A percentile compares a stretch with the other conserved stretches of the same genome.
These are phyloP conservation scores for Biscogniauxia marginata DNA, from an alignment of 2,329 filamentous ascomycete genomes.

Conservation along the genomic window DNA sequence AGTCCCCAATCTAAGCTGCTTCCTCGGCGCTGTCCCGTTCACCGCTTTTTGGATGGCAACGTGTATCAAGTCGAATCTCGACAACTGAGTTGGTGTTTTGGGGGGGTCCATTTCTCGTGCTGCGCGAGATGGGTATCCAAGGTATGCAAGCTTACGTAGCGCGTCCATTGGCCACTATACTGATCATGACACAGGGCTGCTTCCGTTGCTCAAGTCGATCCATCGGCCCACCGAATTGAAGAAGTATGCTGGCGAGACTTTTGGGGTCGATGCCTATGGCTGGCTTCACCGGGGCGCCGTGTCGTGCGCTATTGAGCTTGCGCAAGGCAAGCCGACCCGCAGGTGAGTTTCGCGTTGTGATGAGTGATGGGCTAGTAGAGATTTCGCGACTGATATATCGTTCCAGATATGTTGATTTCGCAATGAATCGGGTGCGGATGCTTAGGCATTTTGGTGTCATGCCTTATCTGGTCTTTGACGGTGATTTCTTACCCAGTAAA, in stretches of 20 bases:
- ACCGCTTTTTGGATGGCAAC: conserved; percentile 12
- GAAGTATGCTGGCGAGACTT: conserved; percentile 80
- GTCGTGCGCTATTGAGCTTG: conserved; percentile 86
- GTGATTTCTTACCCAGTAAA: conserved; percentile 92
- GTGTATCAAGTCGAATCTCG: not conserved
- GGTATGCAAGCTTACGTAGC: conserved; percentile 20
- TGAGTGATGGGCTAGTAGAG: no score
- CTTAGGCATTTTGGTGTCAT: conserved; percentile 87
- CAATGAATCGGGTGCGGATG: conserved; percentile 90
- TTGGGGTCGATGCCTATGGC: conserved; percentile 96
- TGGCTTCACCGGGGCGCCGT: conserved; percentile 96
- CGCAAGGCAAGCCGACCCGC: conserved; percentile 80
- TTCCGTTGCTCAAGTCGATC: conserved; percentile 93
- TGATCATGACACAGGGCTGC: conserved; percentile 59
- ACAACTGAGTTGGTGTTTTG: not conserved
- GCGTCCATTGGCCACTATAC: not conserved
- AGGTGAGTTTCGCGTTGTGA: conserved; percentile 74
- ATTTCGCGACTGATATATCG: conserved; percentile 5
- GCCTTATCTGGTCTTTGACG: conserved; percentile 96
- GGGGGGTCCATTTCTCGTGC: conserved; percentile 1
- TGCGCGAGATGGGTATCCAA: conserved; percentile 31
- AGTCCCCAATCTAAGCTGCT: not conserved
- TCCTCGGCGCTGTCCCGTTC: not conserved
- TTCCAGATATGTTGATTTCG: conserved; percentile 80
- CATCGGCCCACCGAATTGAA: conserved; percentile 85